Conservation (phyloP, 768 basidiomycete species). For the Suillus bovinus region DNA sequence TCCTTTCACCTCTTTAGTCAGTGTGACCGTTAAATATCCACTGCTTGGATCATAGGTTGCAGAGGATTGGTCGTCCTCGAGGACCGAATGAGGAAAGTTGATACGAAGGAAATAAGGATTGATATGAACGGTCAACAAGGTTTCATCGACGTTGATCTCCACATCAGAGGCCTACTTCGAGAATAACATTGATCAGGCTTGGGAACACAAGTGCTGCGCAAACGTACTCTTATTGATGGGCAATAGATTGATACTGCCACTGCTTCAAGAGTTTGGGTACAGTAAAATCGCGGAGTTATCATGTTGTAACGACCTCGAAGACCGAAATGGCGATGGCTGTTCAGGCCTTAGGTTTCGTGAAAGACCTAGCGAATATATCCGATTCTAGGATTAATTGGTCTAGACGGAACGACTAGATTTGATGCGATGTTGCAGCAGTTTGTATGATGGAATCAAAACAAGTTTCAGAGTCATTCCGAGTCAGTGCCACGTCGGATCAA, state of each 20-base stretch:
- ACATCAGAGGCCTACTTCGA: conserved; percentile 72
- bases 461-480: conserved; percentile 3
- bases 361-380: not conserved
- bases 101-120: conserved; percentile 86
- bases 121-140: conserved; percentile 70
- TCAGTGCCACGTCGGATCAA: too few relatives aligned
- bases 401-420: not conserved
- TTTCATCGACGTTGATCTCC: conserved; percentile 75
- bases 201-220: not conserved
- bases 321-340: not conserved
- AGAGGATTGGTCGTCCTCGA: conserved; percentile 65
- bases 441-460: not conserved
- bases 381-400: not conserved
- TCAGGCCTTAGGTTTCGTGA: not conserved
- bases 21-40: conserved; percentile 74
- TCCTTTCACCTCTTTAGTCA: conserved; percentile 68
- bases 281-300: conserved; percentile 79
- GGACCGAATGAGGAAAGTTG: conserved; percentile 64
- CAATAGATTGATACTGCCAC: conserved; percentile 65
- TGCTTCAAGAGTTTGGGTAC: conserved; percentile 58
- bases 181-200: conserved; percentile 4
- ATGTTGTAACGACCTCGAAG: conserved; percentile 34
- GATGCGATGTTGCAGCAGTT: not conserved
- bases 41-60: conserved; percentile 75
- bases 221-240: conserved; percentile 67